Percentiles rank a stretch among this genome's conserved stretches.
phyloP scores from a whole-genome alignment of 1,284 basidiomycete species.

The Salmacisia buchloeana region DNA sequence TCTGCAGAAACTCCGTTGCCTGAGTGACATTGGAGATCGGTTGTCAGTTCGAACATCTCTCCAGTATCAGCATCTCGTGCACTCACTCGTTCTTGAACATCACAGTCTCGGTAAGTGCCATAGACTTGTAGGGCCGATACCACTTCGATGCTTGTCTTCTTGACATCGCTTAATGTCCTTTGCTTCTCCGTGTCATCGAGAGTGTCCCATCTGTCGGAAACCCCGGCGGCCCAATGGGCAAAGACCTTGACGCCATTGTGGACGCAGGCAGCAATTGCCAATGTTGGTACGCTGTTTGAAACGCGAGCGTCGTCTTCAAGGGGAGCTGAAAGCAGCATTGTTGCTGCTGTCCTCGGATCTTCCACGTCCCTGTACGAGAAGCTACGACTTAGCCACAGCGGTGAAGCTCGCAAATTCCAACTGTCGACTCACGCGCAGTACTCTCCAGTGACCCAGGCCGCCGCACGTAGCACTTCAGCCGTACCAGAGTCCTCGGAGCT shows the following conservation, averaged over 20 bases:
- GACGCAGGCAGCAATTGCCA: slow-evolving; percentile 57
- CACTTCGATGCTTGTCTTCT: slow-evolving; percentile 61
- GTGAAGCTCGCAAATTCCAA: background rate
- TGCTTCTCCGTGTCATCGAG: slow-evolving; percentile 62
- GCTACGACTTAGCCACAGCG: slow-evolving; percentile 34
- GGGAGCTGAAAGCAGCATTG: slow-evolving; percentile 56
- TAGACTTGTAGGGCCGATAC: slow-evolving; percentile 59
- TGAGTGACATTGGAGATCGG: slow-evolving; percentile 54
- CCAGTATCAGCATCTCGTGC: slow-evolving; percentile 42
- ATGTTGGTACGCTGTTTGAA: slow-evolving; percentile 13
- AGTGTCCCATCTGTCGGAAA: slow-evolving; percentile 65
- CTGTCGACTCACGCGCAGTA: slow-evolving; percentile 55
- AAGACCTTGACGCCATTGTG: slow-evolving; percentile 82
- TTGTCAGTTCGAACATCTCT: background rate
- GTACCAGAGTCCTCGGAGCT: slow-evolving; percentile 15
- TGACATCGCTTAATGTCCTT: slow-evolving; percentile 62
- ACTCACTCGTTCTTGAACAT: slow-evolving; percentile 78
- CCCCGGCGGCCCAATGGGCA: slow-evolving; percentile 70
- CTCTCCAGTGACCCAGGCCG: slow-evolving; percentile 92
- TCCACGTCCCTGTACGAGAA: slow-evolving; percentile 33
- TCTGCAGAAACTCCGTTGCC: slow-evolving; percentile 68
- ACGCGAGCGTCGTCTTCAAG: slow-evolving; percentile 21
- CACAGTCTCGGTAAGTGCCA: slow-evolving; percentile 62
- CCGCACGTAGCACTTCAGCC: slow-evolving; percentile 75
- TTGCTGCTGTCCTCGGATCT: slow-evolving; percentile 39